Evolutionary conservation across 306 rosid genomes (phyloP).

Genomic region (Abrus precatorius): DNA sequence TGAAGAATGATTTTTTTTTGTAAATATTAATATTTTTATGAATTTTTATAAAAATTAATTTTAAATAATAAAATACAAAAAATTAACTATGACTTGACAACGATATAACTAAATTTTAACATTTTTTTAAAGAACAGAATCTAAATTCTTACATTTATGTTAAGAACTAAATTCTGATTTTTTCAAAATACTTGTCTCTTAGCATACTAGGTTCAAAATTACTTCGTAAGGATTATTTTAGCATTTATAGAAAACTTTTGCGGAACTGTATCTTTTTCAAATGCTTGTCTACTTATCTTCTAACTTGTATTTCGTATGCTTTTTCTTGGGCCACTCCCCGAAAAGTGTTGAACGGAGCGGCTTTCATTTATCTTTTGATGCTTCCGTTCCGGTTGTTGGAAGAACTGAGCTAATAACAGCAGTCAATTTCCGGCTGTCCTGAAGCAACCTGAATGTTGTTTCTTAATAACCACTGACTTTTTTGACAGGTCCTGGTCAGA

Average conservation of each 20-base stretch:
- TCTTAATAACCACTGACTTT: constrained; percentile 23
- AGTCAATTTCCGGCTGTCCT: constrained; percentile 15
- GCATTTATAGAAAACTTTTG: constrained; percentile 4
- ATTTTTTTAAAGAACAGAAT: too few species aligned
- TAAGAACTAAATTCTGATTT: too few species aligned
- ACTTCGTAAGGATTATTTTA: not conserved
- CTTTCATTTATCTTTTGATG: constrained; percentile 33
- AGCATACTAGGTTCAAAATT: too few species aligned
- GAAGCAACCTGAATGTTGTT: constrained; percentile 32
- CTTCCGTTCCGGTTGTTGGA: not conserved
- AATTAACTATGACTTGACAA: too few species aligned
- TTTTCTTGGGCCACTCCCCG: not conserved
- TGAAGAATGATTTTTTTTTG: too few species aligned
- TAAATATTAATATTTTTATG: too few species aligned
- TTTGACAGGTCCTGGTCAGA: constrained; percentile 79
- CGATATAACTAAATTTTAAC: too few species aligned
- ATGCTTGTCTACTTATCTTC: constrained; percentile 34
- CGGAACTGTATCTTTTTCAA: constrained; percentile 28
- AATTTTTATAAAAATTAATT: too few species aligned
- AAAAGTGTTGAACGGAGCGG: not conserved
- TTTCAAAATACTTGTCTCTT: too few species aligned
- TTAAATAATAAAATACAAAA: too few species aligned
- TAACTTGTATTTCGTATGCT: not conserved
- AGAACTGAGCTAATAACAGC: constrained; percentile 14
- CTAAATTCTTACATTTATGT: too few species aligned